Percentiles rank a stretch among this genome's conserved stretches.
Evolutionary conservation across 805 yeast genomes (phyloP).

Genomic region (Wickerhamia fluorescens): DNA sequence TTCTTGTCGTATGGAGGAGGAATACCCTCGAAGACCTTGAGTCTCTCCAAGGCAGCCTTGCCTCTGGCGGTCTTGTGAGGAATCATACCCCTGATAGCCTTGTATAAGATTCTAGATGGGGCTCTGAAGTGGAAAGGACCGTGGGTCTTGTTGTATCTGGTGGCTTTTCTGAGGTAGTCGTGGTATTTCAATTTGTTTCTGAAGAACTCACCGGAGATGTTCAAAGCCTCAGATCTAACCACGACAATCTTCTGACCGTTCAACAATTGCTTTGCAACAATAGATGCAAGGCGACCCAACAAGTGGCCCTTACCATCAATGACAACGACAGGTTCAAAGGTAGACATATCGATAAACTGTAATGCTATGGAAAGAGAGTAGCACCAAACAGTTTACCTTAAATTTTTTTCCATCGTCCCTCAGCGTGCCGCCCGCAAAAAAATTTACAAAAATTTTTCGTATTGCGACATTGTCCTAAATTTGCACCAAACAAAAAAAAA

Average conservation of each 20-base stretch:
- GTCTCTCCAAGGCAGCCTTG: constrained; percentile 98
- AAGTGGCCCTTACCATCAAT: constrained; percentile 99
- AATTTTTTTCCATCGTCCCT: too few relatives aligned
- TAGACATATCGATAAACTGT: too few relatives aligned
- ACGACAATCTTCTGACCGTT: constrained; percentile 97
- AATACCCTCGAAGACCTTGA: constrained; percentile 98
- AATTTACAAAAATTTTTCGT: constrained; percentile 2
- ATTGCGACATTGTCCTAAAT: too few relatives aligned
- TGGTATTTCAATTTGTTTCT: constrained; percentile 99
- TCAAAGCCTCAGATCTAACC: constrained; percentile 95
- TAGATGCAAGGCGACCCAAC: constrained; percentile 99
- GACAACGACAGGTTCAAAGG: constrained; percentile 95
- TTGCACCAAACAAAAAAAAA: too few relatives aligned
- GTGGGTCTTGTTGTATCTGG: constrained; percentile 96
- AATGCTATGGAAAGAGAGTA: too few relatives aligned
- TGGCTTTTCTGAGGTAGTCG: constrained; percentile 99
- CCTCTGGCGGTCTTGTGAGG: constrained; percentile 99
- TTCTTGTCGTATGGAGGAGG: constrained; percentile 99
- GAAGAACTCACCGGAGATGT: constrained; percentile 99
- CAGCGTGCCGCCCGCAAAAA: too few relatives aligned
- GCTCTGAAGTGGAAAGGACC: constrained; percentile 99
- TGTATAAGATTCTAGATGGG: constrained; percentile 99
- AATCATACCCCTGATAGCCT: constrained; percentile 99
- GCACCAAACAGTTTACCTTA: too few relatives aligned
- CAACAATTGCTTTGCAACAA: constrained; percentile 96